phyloP scores from a whole-genome alignment of 495 filamentous ascomycete genomes.

The Xylaria curta region DNA sequence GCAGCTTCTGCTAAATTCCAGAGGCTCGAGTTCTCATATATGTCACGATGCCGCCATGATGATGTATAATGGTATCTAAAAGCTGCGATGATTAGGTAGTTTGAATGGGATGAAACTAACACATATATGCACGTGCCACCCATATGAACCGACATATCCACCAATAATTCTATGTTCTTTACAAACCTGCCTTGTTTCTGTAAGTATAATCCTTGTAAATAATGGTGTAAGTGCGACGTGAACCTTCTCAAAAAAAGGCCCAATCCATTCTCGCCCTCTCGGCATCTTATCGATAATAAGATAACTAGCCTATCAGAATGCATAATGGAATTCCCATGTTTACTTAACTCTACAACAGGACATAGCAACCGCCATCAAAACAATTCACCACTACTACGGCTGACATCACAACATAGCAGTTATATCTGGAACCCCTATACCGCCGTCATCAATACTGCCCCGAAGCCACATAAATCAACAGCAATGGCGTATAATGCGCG shows the following conservation, averaged over 20 bases:
- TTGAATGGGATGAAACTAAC: too few relatives aligned
- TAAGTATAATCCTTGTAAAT: background rate
- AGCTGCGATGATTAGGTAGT: background rate
- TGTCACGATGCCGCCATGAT: background rate
- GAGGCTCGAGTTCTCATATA: background rate
- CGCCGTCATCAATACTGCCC: background rate
- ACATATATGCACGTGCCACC: background rate
- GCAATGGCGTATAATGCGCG: constrained; percentile 75
- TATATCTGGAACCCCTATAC: background rate
- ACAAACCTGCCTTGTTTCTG: background rate
- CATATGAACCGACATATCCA: background rate
- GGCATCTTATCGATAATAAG: constrained; percentile 24
- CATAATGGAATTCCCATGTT: constrained; percentile 27
- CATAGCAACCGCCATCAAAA: constrained; percentile 25
- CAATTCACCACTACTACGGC: constrained; percentile 14
- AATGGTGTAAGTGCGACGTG: background rate
- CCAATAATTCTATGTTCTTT: background rate
- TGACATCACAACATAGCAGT: background rate
- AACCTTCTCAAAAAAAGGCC: too few relatives aligned
- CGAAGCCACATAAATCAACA: background rate
- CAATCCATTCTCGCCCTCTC: too few relatives aligned
- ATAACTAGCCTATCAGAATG: constrained; percentile 17
- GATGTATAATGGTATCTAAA: background rate
- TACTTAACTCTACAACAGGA: constrained; percentile 15
- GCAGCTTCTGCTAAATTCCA: background rate